Conservation (phyloP, 2,329 filamentous ascomycete species). For the Capronia coronata region DNA sequence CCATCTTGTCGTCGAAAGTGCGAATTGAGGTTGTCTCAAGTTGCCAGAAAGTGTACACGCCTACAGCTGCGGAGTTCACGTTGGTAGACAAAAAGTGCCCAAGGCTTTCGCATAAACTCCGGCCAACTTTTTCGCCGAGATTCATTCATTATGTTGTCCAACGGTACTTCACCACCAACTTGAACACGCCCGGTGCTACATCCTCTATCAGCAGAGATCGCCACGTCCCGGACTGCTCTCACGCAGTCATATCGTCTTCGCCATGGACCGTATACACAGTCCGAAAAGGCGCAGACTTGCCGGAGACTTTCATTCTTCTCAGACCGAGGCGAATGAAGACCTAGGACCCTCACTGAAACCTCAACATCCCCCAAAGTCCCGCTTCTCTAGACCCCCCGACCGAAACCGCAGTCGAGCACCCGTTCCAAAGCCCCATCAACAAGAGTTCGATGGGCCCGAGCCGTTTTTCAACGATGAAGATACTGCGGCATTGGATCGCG, state of each 20-base stretch:
- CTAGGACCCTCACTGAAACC: constrained; percentile 38
- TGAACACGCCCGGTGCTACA: background rate
- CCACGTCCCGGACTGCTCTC: background rate
- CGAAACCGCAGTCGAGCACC: constrained; percentile 25
- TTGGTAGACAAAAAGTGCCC: background rate
- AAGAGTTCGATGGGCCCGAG: constrained; percentile 57
- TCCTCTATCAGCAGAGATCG: background rate
- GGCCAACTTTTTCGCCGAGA: constrained; percentile 18
- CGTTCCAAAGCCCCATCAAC: constrained; percentile 41
- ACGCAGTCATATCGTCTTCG: background rate
- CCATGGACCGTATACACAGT: constrained; percentile 44
- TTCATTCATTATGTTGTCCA: background rate
- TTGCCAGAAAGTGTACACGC: background rate
- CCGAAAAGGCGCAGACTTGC: constrained; percentile 64
- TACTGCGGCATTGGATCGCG: constrained; percentile 69
- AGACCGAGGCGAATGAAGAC: constrained; percentile 34
- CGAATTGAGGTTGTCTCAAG: background rate
- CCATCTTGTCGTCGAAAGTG: constrained; percentile 19
- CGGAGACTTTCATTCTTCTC: constrained; percentile 53
- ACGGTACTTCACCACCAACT: background rate
- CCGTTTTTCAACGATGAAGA: constrained; percentile 60
- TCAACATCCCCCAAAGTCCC: constrained; percentile 37
- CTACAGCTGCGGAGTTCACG: background rate
- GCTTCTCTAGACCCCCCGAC: constrained; percentile 32
- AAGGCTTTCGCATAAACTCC: constrained; percentile 20